phyloP scores from a whole-genome alignment of 75 land plant genomes.

The Gnetum montanum region DNA sequence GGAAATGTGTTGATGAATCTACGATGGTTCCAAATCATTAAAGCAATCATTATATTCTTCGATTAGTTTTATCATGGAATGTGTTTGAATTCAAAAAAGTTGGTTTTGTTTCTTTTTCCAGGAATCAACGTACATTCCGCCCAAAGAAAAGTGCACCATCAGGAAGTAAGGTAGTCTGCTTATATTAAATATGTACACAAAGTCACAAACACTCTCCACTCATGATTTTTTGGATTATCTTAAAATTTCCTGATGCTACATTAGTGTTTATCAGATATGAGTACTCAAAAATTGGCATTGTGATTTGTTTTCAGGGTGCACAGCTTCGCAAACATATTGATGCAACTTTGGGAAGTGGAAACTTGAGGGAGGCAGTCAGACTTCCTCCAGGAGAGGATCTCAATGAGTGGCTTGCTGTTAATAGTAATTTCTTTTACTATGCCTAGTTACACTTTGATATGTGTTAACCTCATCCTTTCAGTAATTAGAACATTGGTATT shows the following conservation, averaged over 20 bases:
- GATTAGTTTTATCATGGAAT: background rate
- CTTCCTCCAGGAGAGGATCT: constrained; percentile 91
- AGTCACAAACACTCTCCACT: too few species aligned
- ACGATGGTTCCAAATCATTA: too few species aligned
- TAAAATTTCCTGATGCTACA: constrained; percentile 3
- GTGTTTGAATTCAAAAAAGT: background rate
- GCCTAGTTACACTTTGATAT: constrained; percentile 11
- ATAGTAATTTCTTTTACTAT: constrained; percentile 40
- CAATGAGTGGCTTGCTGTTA: constrained; percentile 86
- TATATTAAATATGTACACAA: too few species aligned
- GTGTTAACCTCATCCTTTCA: background rate
- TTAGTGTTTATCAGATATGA: background rate
- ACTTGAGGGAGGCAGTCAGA: constrained; percentile 90
- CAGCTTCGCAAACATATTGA: constrained; percentile 87
- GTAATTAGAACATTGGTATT: background rate
- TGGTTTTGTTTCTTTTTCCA: too few species aligned
- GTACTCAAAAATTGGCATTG: constrained; percentile 1
- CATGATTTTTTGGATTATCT: too few species aligned
- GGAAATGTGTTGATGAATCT: too few species aligned
- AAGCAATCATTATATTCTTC: too few species aligned
- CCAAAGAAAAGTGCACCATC: constrained; percentile 89
- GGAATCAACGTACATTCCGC: constrained; percentile 84
- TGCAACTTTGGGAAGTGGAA: constrained; percentile 94
- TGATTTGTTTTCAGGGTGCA: constrained; percentile 57
- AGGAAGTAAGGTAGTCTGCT: constrained; percentile 92